A percentile compares a stretch with the other conserved stretches of the same genome.
These are phyloP conservation scores for Claviceps lovelessii DNA, from an alignment of 2,329 filamentous ascomycete genomes.

Conservation along the genomic window DNA sequence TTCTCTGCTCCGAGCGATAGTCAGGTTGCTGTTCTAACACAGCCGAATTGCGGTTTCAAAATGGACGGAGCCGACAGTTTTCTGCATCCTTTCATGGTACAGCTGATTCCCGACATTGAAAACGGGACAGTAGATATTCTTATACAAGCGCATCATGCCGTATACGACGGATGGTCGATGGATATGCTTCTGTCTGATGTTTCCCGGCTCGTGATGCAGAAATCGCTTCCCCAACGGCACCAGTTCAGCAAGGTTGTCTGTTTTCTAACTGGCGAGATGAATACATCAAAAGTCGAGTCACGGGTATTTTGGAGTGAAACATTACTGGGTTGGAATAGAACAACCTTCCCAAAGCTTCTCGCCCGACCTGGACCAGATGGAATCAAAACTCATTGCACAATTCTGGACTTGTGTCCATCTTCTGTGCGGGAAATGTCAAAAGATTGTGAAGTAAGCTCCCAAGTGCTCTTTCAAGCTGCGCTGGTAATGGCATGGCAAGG, in stretches of 20 bases:
- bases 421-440: constrained; percentile 20
- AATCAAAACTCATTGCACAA: constrained; percentile 1
- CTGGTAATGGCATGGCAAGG: constrained; percentile 50
- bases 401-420: constrained; percentile 9
- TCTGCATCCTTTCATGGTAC: constrained; percentile 47
- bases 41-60: constrained; percentile 24
- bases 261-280: constrained; percentile 25
- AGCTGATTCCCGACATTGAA: constrained; percentile 26
- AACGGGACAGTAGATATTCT: constrained; percentile 19
- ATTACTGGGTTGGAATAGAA: constrained; percentile 41
- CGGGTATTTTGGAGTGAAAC: constrained; percentile 56
- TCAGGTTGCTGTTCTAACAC: constrained; percentile 17
- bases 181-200: constrained; percentile 61
- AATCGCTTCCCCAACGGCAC: constrained; percentile 26
- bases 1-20: constrained; percentile 40
- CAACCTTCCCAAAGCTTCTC: constrained; percentile 38
- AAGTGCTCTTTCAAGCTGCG: constrained; percentile 63
- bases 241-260: constrained; percentile 47
- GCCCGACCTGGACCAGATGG: constrained; percentile 6
- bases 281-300: constrained; percentile 24
- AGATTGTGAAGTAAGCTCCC: constrained; percentile 39
- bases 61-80: constrained; percentile 24
- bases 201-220: constrained; percentile 27
- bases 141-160: constrained; percentile 60
- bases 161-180: constrained; percentile 91